Evolutionary conservation across 2,329 filamentous ascomycete genomes (phyloP), one percentile per base, ranked within the genome.

Genomic region (Fusarium bulbicola): DNA sequence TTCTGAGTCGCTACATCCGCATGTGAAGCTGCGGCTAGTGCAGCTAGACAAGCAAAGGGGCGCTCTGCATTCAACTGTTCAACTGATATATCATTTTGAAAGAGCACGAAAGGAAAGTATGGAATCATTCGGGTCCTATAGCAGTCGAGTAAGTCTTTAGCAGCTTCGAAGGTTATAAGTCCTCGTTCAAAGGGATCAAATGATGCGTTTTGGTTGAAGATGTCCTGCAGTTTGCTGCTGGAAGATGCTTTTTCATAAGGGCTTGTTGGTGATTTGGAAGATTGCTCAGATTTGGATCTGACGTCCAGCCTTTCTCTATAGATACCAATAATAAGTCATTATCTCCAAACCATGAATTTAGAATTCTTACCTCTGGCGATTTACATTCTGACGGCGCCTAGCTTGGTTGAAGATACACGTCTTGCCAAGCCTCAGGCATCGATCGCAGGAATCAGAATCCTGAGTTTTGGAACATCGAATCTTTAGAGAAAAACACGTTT

Each of bases 381-480:
- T 63, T 0, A 56, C 60, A n/a, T 72, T 76, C 1, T 66, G 74
- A 3, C 79, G 74, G 1, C 80, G 69, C 16, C 79, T 69, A 10
- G 80, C 74, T n/a, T 71, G 75, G 7, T 77, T 73, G 37, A 80
- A 82, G 9, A 80, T 56, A 40, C 80, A 81, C 1, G 72, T 71
- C 62, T 80, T 81, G 4, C 75, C 74, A n/a, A 81, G 71, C 16
- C 80, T 73, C 24, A 81, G 52, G 36, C 79, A 82, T 10, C 80
- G 73, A 54, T 81, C 80, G 63, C 79, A 81, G 5, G 71, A 49
- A 3, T 70, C 77, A 6, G 77, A 79, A 20, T 80, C 74, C 13
- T 81, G 79, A 0, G 78, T 78, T 24, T 78, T 80, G 9, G 77
- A 72, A 58, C 80, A 81, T 5, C 78, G 74, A 14, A 82, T 80